A percentile compares a stretch with the other conserved stretches of the same genome.
These are phyloP conservation scores for Mucor circinelloides DNA, from an alignment of 371 early-diverging fungal genomes.

Conservation along the genomic window DNA sequence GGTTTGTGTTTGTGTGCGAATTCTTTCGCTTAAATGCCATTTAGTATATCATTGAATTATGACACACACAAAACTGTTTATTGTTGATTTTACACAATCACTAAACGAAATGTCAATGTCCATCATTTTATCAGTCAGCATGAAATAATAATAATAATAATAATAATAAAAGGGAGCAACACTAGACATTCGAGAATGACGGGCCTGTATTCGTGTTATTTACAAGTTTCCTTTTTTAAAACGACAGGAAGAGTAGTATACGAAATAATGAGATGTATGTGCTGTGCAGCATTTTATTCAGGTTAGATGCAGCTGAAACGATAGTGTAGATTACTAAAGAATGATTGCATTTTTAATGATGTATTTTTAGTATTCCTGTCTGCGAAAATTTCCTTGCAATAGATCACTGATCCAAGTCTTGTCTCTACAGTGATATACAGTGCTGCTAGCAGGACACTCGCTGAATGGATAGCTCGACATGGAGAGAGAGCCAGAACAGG, in stretches of 20 bases:
- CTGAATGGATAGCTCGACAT: neutral
- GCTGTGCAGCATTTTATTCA: slow-evolving; percentile 18
- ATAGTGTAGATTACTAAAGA: slow-evolving; percentile 10
- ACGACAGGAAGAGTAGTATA: neutral
- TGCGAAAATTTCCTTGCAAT: neutral
- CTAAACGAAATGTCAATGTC: neutral
- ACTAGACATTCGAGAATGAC: neutral
- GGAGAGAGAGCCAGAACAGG: neutral
- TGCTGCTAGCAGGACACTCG: no score
- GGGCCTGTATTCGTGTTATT: neutral
- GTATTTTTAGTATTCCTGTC: neutral
- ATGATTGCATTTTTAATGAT: slow-evolving; percentile 22
- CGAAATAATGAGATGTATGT: slow-evolving; percentile 17
- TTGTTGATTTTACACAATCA: neutral
- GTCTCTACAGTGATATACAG: no score
- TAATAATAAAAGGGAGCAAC: neutral
- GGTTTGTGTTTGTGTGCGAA: neutral
- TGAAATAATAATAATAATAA: neutral
- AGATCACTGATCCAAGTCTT: neutral
- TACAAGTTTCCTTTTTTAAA: neutral
- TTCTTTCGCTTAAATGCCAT: neutral
- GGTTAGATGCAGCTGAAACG: slow-evolving; percentile 23
- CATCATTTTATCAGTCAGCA: neutral
- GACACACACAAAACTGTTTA: slow-evolving; percentile 2
- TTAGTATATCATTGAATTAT: neutral